Evolutionary conservation across 1,284 basidiomycete species (phyloP).

Genomic region (Gomphus sp.): DNA sequence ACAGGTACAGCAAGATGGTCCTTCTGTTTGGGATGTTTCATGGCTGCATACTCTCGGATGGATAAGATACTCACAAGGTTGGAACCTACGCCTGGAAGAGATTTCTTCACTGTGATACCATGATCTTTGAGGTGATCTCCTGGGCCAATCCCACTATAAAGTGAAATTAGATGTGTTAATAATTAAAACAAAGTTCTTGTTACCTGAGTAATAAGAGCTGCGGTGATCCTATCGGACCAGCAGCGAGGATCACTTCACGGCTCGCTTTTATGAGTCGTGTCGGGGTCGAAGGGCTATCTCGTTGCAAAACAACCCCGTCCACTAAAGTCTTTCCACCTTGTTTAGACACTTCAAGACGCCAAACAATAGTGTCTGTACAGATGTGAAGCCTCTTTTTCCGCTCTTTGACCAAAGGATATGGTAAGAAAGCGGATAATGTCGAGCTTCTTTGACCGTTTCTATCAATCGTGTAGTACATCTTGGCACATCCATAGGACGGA

Average conservation of each 20-base stretch:
- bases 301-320: constrained; percentile 12
- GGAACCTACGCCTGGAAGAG: constrained; percentile 1
- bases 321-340: neutral
- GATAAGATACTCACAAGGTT: constrained; percentile 8
- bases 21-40: constrained; percentile 16
- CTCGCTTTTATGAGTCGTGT: constrained; percentile 15
- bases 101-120: neutral
- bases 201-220: constrained; percentile 27
- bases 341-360: constrained; percentile 15
- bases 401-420: constrained; percentile 13
- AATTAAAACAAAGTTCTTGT: neutral
- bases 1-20: constrained; percentile 22
- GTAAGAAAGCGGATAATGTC: constrained; percentile 22
- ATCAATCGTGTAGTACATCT: constrained; percentile 20
- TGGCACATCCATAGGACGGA: constrained; percentile 17
- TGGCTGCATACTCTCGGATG: no score
- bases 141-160: neutral
- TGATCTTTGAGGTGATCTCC: neutral
- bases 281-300: neutral
- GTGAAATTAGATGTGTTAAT: neutral
- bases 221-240: constrained; percentile 24
- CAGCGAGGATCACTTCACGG: constrained; percentile 17
- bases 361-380: constrained; percentile 20
- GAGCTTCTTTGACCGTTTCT: constrained; percentile 17
- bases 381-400: constrained; percentile 18